A percentile compares a stretch with the other conserved stretches of the same genome.
Conservation (phyloP, 2,329 filamentous ascomycete genomes). For the Dryadomyces quercivorus region DNA sequence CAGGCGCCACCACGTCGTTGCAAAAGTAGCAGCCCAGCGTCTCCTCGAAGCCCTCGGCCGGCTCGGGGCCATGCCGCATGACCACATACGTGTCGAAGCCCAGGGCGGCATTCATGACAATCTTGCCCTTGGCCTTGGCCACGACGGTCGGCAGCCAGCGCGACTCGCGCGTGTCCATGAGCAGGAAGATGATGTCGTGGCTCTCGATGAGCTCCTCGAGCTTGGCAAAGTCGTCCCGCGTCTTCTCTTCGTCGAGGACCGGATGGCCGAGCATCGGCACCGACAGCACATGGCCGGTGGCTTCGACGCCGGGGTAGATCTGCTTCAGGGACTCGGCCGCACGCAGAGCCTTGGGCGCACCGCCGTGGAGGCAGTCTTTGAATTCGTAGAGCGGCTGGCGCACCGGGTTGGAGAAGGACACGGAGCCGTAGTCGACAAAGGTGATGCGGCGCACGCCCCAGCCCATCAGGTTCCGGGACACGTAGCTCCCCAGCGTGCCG, state of each 20-base stretch:
- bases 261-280: conserved; percentile 96
- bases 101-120: conserved; percentile 91
- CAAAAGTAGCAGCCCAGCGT: conserved; percentile 95
- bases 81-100: conserved; percentile 96
- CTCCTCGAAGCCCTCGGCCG: conserved; percentile 39
- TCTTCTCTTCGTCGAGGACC: conserved; percentile 58
- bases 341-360: conserved; percentile 67
- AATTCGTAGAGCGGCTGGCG: conserved; percentile 88
- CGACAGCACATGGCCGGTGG: conserved; percentile 65
- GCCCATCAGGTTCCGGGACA: conserved; percentile 80
- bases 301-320: conserved; percentile 85
- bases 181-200: conserved; percentile 88
- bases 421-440: conserved; percentile 84
- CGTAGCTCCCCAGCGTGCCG: conserved; percentile 87
- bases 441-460: conserved; percentile 96
- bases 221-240: conserved; percentile 61
- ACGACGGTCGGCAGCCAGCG: conserved; percentile 94
- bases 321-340: conserved; percentile 70
- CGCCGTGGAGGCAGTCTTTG: conserved; percentile 75
- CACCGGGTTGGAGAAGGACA: conserved; percentile 94
- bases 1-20: conserved; percentile 91
- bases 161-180: conserved; percentile 93
- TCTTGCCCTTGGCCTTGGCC: conserved; percentile 84
- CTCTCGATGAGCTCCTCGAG: conserved; percentile 64
- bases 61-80: conserved; percentile 79